Base-by-base conservation (phyloP, 192 early-diverging fungal genomes). In the Coemansia sp. region DNA sequence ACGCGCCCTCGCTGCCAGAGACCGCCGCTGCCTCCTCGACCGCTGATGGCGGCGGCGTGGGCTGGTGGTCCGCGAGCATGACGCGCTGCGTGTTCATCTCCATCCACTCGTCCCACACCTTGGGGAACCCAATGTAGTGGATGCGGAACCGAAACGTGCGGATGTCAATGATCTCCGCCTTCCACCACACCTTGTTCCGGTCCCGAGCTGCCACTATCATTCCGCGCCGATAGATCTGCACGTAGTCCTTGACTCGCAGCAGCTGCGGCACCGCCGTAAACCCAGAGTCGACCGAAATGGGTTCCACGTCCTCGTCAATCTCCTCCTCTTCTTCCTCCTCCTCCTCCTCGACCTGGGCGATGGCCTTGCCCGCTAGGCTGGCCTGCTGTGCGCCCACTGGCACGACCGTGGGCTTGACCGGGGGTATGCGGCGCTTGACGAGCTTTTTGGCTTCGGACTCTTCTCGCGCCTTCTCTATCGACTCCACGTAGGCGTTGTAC, bases 81-180 rank as follows among this genome's bases (percentile, higher is more conserved):
- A 83, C 60, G 14, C 88, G 81, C 60, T 89, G 84, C 21, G 86
- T 87, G 59, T 86, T 89, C 71, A 89, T 89, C 62, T 89, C 88
- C 59, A 89, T 77, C 88, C 88, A 89, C 65, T 89, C 88, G 57
- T 89, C 86, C 62, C 84, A 86, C 41, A 72, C 58, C 18, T 66
- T 65, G 0, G 74, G 71, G 20, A 84, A 85, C 6, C 85, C 85
- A 21, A 74, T 72, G 62, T 89, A 89, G 59, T 88, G 88, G 21
- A 89, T 77, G 25, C 86, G 69, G 1, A 88, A 73, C 36, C 87
- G 68, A 39, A 85, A 88, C 25, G 85, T 75, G 64, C 84, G 86
- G 9, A 87, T 71, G 18, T 84, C 87, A n/a, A 72, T 62, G n/a
- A 89, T 84, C 14, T 68, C 65, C 0, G 84, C 87, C 13, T 59